These are phyloP conservation scores for Umbilicus rupestris DNA, from an alignment of 164 flowering plant species.

Conservation along the genomic window DNA sequence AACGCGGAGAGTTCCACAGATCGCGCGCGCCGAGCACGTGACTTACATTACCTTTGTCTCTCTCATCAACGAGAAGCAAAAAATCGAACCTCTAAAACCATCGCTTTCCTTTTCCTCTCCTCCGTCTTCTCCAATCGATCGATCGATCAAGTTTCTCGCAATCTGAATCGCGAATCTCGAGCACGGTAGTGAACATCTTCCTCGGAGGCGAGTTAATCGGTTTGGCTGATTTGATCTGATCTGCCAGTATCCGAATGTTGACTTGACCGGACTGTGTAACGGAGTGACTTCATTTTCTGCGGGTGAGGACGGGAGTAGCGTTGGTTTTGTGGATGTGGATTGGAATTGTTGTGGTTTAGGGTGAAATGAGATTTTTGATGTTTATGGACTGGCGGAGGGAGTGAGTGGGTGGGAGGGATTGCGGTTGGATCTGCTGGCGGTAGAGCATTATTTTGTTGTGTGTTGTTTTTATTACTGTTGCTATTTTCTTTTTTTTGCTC, in stretches of 20 bases:
- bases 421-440: constrained; percentile 2
- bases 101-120: neutral
- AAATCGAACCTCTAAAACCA: neutral
- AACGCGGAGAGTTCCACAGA: constrained; percentile 5
- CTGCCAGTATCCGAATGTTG: neutral
- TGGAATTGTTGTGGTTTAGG: neutral
- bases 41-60: neutral
- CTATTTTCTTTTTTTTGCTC: no score
- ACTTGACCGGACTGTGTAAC: neutral
- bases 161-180: neutral
- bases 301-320: neutral
- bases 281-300: neutral
- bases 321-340: neutral
- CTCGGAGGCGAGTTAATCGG: neutral
- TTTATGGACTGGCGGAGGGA: neutral
- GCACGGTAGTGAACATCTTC: neutral
- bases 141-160: neutral
- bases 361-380: no score
- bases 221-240: no score
- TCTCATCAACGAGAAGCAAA: constrained; percentile 1
- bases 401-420: neutral
- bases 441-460: neutral
- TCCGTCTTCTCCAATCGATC: no score
- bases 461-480: no score
- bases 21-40: constrained; percentile 4